Evolutionary conservation across 257 asterid species (phyloP).

Genomic region (Rubia yunnanensis): DNA sequence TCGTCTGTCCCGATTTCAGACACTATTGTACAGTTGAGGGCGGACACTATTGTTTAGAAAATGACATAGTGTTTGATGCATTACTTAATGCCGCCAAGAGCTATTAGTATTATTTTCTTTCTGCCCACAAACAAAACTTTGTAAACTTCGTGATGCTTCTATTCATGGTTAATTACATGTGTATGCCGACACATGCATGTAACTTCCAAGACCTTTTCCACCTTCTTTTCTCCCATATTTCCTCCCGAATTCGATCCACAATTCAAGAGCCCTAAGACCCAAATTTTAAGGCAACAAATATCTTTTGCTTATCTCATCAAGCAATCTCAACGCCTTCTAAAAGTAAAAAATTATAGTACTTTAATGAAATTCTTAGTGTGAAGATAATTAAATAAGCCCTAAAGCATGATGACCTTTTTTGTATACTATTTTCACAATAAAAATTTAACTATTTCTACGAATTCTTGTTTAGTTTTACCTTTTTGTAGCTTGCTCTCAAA

Average conservation of each 20-base stretch:
- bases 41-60: constrained; percentile 7
- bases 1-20: neutral
- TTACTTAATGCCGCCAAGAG: constrained; percentile 7
- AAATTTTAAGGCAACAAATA: neutral
- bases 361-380: too few species aligned
- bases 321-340: neutral
- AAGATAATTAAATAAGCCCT: neutral
- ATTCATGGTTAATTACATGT: neutral
- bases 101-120: neutral
- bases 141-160: neutral
- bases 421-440: too few species aligned
- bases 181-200: constrained; percentile 28
- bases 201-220: neutral
- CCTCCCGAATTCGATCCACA: neutral
- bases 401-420: neutral
- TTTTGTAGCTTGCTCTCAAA: too few species aligned
- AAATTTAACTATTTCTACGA: too few species aligned
- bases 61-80: constrained; percentile 12
- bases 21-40: constrained; percentile 4
- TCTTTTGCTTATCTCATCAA: neutral
- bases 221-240: neutral
- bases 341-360: neutral
- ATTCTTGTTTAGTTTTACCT: neutral
- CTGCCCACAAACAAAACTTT: neutral
- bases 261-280: neutral